Base-by-base conservation (phyloP, 148 eudicot genomes). In the Camellia japonica region DNA sequence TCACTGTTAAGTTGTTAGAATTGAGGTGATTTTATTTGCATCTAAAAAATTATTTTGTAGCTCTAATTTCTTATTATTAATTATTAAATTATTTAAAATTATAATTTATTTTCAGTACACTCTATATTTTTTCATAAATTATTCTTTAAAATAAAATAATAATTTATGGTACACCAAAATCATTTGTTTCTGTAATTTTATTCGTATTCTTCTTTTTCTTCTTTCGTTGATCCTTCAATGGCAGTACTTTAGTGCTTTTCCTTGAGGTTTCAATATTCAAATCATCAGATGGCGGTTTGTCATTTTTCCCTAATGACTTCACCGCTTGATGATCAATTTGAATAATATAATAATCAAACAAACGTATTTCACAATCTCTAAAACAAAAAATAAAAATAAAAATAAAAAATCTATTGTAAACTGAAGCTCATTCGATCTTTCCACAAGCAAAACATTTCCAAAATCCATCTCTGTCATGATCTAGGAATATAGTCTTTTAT, bases 291-390 rank as follows among this genome's bases (percentile, higher is more conserved):
- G 73, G 79, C 73, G 83, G 86, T 55, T 78, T 87, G 3, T 96
- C 98, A 43, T 89, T 90, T 80, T 92, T 94, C 43, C 85, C 42
- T 10, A 96, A 93, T 59, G 97, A 92, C 52, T 93, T 97, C 15
- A 98, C 99, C 46, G 99, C 99, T 91, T 93, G 98, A 83, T 93
- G 98, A 80, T 96, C 99, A 68, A 96, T 92, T 98, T 96, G 85
- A 75, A 85, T 30, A 44, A 56, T 46, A 30, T 30, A 30, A 30
- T 30, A 30, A 30, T 30, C 38, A 30, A 30, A 1, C 38, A 30
- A 30, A 30, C 38, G 1, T 30, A 80, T 38, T 18, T 73, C 41
- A 54, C 65, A 78, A 78, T 68, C 56, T 43, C 38, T 5, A 73
- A 68, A 30, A 30, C 38, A 14, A 69, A 30, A 47, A 41, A 23